phyloP scores from a whole-genome alignment of 1,284 basidiomycete species.

The Leccinum griseonigrum region DNA sequence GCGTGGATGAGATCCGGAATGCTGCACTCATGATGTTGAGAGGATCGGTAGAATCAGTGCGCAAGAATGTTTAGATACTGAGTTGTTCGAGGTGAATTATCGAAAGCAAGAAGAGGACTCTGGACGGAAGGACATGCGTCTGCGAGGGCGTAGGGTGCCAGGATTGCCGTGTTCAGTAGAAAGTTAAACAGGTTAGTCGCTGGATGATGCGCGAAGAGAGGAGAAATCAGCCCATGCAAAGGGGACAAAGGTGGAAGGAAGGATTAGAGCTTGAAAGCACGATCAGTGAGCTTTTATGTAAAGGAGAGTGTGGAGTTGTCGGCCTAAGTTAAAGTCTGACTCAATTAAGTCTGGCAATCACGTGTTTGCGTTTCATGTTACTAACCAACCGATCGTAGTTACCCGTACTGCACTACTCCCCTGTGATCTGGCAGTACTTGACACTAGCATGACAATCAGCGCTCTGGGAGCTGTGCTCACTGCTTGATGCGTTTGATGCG shows the following conservation, averaged over 20 bases:
- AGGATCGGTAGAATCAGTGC: not conserved
- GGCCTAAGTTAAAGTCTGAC: conserved; percentile 9
- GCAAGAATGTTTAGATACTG: conserved; percentile 1
- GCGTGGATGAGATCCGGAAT: conserved; percentile 70
- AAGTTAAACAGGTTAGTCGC: not conserved
- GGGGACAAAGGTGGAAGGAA: not conserved
- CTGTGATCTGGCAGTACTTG: not conserved
- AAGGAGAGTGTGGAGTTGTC: conserved; percentile 14
- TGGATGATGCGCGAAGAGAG: not conserved
- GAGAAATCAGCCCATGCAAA: conserved; percentile 23
- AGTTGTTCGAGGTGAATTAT: conserved; percentile 12
- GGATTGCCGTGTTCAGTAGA: conserved; percentile 8
- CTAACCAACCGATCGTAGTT: not conserved
- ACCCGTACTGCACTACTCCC: no score
- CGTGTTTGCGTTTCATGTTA: conserved; percentile 12
- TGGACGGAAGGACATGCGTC: conserved; percentile 22
- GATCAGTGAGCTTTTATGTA: conserved; percentile 13
- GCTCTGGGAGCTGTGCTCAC: conserved; percentile 1
- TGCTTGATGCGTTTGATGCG: not conserved
- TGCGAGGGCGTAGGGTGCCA: conserved; percentile 22
- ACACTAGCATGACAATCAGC: conserved; percentile 3
- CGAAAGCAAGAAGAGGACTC: conserved; percentile 8
- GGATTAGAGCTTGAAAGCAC: not conserved
- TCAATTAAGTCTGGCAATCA: conserved; percentile 8
- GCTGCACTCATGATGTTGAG: conserved; percentile 23